Evolutionary conservation across 1,139 yeast genomes (phyloP), one percentile per base, ranked within the genome.

Genomic region (Kodamaea anthophila): DNA sequence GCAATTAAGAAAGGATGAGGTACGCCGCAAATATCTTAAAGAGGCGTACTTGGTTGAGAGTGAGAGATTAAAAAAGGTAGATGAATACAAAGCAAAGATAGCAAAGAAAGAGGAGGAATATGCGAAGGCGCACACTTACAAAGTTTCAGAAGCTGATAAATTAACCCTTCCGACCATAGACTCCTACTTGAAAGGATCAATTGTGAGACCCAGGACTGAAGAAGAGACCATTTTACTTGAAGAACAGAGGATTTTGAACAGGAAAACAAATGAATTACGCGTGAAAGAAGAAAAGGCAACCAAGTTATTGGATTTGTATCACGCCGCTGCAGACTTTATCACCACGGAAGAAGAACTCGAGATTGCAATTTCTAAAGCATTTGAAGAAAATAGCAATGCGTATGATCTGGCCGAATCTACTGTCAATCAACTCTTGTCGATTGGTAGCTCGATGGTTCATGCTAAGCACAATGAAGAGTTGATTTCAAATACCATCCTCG

Each of bases 151-250:
- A 32, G 77, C 86, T 13, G 69, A 77, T 26, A 60, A 61, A 44
- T 69, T 81, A 44, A 83, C 95, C 2, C 65, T 85, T 31, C 96
- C 96, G 26, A 83, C 95, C 3, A 65, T 87, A 39, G 88, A 82
- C 44, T 66, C 74, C 24, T 67, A 80, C 41, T 60, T 82, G 40
- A 53, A 71, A 21, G 84, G 84, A 3, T 83, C 88, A 11, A 59
- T 86, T 38, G 73, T 87, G 65, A 70, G 81, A 49, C 71, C 61
- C 31, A 70, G 96, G 53, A 80, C 94, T 0, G 64, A 60, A 20
- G 87, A 77, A 46, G 93, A 86, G 51, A 66, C 70, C 40, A 58
- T 70, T 18, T 49, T 58, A 28, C 39, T 49, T 23, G 32, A 41
- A 5, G 51, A 47, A 22, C 60, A 57, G 39, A 50, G 71, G 33